Evolutionary conservation across 2,329 filamentous ascomycete genomes (phyloP).

Genomic region (Diplodia corticola): DNA sequence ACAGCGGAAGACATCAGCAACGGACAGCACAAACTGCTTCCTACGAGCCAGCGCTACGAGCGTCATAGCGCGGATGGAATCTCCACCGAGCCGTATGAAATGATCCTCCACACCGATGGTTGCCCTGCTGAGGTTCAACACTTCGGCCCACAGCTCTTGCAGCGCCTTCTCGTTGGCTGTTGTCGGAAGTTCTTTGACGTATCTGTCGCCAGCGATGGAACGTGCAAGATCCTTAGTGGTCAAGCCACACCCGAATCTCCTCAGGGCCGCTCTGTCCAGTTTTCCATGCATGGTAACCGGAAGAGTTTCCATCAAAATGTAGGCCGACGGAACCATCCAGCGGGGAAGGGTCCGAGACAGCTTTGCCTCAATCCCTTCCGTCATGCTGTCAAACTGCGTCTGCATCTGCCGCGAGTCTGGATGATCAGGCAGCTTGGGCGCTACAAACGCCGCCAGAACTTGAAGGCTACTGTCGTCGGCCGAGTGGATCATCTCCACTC

Average conservation of each 20-base stretch:
- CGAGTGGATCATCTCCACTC: conserved; percentile 35
- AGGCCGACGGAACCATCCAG: conserved; percentile 44
- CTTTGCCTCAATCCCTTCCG: conserved; percentile 14
- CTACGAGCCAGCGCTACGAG: no score
- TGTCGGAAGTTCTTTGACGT: not conserved
- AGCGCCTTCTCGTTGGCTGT: conserved; percentile 34
- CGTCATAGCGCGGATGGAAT: conserved; percentile 32
- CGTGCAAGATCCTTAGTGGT: conserved; percentile 26
- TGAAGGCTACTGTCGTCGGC: no score
- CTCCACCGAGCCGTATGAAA: conserved; percentile 45
- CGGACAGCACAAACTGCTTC: no score
- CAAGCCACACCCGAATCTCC: conserved; percentile 28
- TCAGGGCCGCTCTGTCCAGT: conserved; percentile 29
- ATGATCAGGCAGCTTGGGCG: no score
- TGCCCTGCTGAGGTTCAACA: conserved; percentile 16
- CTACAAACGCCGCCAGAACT: no score
- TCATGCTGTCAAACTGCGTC: no score
- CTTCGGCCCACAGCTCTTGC: conserved; percentile 26
- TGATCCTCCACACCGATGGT: conserved; percentile 39
- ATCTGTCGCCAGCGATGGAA: not conserved
- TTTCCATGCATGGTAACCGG: conserved; percentile 41
- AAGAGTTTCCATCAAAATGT: conserved; percentile 39
- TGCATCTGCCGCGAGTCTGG: no score
- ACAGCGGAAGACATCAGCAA: no score
- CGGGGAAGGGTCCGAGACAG: conserved; percentile 29